phyloP scores from a whole-genome alignment of 1,284 basidiomycete species.

The Heterobasidion occidentale region DNA sequence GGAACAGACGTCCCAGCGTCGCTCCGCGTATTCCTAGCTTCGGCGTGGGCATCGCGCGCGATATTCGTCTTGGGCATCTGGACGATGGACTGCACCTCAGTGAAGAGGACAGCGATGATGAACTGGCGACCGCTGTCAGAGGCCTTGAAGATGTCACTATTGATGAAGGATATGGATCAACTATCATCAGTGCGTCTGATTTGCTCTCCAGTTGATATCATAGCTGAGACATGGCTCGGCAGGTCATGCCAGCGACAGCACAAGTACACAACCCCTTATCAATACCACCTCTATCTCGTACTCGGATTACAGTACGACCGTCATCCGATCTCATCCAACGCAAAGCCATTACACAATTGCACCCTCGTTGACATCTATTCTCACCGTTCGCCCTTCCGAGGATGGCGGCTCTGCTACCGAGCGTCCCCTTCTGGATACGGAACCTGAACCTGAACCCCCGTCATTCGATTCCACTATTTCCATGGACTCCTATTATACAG shows the following conservation, averaged over 20 bases:
- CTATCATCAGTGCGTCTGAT: constrained; percentile 4
- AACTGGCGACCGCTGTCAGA: constrained; percentile 61
- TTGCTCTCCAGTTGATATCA: constrained; percentile 1
- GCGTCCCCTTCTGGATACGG: constrained; percentile 14
- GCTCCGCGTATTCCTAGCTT: constrained; percentile 82
- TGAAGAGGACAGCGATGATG: constrained; percentile 62
- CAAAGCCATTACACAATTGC: constrained; percentile 34
- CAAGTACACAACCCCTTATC: constrained; percentile 51
- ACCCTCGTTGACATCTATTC: constrained; percentile 61
- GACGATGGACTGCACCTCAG: constrained; percentile 23
- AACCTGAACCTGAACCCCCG: constrained; percentile 32
- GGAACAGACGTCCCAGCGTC: constrained; percentile 45
- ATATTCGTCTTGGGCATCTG: constrained; percentile 27
- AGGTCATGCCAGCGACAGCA: constrained; percentile 33
- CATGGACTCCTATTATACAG: constrained; percentile 65
- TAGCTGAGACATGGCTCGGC: constrained; percentile 1
- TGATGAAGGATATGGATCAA: constrained; percentile 22
- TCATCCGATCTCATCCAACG: constrained; percentile 40
- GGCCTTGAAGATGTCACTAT: constrained; percentile 41
- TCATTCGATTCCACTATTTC: constrained; percentile 25
- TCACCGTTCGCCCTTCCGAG: constrained; percentile 55
- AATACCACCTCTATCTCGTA: constrained; percentile 33
- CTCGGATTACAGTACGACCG: constrained; percentile 63
- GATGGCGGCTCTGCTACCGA: constrained; percentile 22
- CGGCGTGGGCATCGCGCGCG: constrained; percentile 62